Conservation (phyloP, 164 flowering plant species). For the Umbilicus rupestris region DNA sequence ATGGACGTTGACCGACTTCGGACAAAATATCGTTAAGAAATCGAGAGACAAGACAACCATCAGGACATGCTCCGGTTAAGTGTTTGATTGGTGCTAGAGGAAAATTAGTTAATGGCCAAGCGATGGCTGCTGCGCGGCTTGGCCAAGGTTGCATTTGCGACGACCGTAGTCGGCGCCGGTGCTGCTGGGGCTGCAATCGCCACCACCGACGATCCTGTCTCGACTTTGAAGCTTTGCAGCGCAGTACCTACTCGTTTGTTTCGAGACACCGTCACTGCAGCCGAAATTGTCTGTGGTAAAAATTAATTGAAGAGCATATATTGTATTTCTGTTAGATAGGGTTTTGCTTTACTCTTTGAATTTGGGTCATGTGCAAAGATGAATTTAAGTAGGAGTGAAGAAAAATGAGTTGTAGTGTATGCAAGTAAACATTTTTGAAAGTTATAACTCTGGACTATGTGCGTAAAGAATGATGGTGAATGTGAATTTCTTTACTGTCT, state of each 20-base stretch:
- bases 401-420: too few relatives aligned
- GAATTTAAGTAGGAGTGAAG: not conserved
- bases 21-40: not conserved
- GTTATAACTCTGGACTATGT: not conserved
- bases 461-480: not conserved
- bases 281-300: slow-evolving; percentile 62
- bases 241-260: slow-evolving; percentile 68
- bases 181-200: slow-evolving; percentile 44
- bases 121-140: slow-evolving; percentile 50
- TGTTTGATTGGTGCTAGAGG: not conserved
- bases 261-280: slow-evolving; percentile 66
- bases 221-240: slow-evolving; percentile 57
- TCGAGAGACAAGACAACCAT: not conserved
- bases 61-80: not conserved
- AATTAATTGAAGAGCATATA: too few relatives aligned
- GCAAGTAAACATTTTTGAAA: not conserved
- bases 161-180: slow-evolving; percentile 48
- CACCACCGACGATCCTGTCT: slow-evolving; percentile 60
- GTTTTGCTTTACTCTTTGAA: not conserved
- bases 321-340: not conserved
- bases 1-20: not conserved
- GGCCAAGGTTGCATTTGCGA: slow-evolving; percentile 32
- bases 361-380: not conserved
- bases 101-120: slow-evolving; percentile 29
- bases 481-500: too few relatives aligned